Conservation (phyloP, 345 rosid genomes). For the Nasturtium officinale region DNA sequence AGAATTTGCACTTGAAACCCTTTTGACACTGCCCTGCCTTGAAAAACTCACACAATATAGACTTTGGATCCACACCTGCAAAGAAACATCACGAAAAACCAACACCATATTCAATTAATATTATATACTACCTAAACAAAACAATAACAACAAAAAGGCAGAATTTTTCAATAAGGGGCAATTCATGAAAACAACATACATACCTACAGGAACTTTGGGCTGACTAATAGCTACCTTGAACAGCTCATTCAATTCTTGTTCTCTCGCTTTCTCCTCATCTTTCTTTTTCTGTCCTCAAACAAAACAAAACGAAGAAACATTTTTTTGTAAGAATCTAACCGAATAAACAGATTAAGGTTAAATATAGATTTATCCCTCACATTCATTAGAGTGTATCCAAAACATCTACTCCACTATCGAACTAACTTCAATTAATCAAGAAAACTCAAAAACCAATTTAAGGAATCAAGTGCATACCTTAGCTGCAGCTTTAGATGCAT, state of each 20-base stretch:
- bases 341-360: background rate
- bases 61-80: slow-evolving; percentile 96
- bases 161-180: background rate
- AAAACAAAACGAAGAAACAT: background rate
- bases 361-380: background rate
- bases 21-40: slow-evolving; percentile 89
- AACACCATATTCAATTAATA: background rate
- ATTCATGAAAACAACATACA: slow-evolving; percentile 2
- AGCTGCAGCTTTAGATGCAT: slow-evolving; percentile 62
- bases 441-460: slow-evolving; percentile 14
- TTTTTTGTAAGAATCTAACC: slow-evolving; percentile 7
- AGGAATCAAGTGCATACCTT: slow-evolving; percentile 50
- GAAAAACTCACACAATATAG: slow-evolving; percentile 83
- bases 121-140: background rate
- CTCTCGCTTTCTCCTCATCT: slow-evolving; percentile 95
- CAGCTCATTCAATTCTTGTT: slow-evolving; percentile 88
- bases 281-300: slow-evolving; percentile 78
- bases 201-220: slow-evolving; percentile 92
- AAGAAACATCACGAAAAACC: slow-evolving; percentile 18
- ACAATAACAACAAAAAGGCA: background rate
- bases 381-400: background rate
- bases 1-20: slow-evolving; percentile 95
- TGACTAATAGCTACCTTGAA: slow-evolving; percentile 92
- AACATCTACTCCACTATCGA: slow-evolving; percentile 12
- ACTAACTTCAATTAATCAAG: slow-evolving; percentile 11